Percentiles rank a stretch among this genome's conserved stretches.
Evolutionary conservation across 2,329 filamentous ascomycete species (phyloP).

Genomic region (Chrysosporium keratinophilum): DNA sequence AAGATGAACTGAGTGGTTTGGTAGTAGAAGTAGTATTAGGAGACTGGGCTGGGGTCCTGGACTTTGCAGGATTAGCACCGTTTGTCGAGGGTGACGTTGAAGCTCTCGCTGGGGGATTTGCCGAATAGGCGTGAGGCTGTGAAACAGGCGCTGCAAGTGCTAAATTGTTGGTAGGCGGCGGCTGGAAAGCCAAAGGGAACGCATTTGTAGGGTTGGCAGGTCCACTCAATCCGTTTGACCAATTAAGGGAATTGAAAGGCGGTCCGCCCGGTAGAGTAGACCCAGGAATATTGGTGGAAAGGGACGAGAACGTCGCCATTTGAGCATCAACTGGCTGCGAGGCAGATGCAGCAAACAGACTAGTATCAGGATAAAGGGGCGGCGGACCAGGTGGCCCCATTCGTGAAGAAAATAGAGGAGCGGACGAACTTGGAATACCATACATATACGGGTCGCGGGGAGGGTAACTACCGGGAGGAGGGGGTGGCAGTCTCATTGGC

Average conservation of each 20-base stretch:
- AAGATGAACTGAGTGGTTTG: background rate
- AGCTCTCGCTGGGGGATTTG: background rate
- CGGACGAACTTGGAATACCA: background rate
- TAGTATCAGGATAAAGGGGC: constrained; percentile 21
- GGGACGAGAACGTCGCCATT: background rate
- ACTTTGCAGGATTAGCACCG: background rate
- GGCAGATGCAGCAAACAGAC: constrained; percentile 4
- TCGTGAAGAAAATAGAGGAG: background rate
- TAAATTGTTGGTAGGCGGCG: background rate
- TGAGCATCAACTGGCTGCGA: background rate
- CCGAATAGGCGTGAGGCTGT: background rate
- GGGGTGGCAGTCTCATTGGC: background rate
- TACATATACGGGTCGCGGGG: background rate
- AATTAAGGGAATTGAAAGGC: background rate
- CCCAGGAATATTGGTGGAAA: background rate
- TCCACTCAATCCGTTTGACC: background rate
- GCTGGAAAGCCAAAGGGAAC: background rate
- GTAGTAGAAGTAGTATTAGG: background rate
- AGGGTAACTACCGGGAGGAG: background rate
- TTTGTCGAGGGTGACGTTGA: background rate
- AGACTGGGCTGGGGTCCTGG: background rate
- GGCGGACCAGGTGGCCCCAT: constrained; percentile 18
- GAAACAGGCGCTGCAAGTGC: background rate
- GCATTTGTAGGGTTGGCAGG: background rate
- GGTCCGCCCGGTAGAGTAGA: background rate